These are phyloP conservation scores for Lentithecium fluviatile DNA, from an alignment of 495 filamentous ascomycete species.

Conservation along the genomic window DNA sequence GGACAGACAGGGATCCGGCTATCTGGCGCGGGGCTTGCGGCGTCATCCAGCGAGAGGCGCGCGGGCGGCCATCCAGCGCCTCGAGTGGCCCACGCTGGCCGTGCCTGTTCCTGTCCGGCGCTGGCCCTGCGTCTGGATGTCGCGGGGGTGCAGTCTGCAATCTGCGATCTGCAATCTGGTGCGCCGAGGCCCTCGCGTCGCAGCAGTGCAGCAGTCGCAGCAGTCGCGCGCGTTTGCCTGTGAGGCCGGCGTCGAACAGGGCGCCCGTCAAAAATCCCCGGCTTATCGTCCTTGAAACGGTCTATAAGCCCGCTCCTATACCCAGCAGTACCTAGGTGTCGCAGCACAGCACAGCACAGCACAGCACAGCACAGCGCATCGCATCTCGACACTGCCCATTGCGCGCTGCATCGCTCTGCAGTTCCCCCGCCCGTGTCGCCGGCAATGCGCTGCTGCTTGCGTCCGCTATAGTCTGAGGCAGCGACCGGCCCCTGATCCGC, in stretches of 20 bases:
- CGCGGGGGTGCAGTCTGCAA: no score
- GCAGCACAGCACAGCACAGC: background rate
- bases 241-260: background rate
- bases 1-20: no score
- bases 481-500: background rate
- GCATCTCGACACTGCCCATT: no score
- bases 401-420: no score
- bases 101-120: constrained; percentile 2
- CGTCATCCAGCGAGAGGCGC: no score
- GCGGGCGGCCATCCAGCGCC: no score
- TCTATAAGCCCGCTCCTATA: background rate
- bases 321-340: background rate
- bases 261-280: constrained; percentile 5
- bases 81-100: background rate
- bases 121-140: constrained; percentile 9
- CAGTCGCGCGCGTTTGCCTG: constrained; percentile 8
- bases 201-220: constrained; percentile 3
- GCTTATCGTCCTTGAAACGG: no score
- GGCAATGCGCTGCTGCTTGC: background rate
- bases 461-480: background rate
- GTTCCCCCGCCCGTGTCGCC: no score
- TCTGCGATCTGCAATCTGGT: no score
- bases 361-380: background rate
- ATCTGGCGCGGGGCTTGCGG: background rate
- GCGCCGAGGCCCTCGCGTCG: background rate